Base-by-base conservation (phyloP, 2,329 filamentous ascomycete species). In the Monosporascus cannonballus region DNA sequence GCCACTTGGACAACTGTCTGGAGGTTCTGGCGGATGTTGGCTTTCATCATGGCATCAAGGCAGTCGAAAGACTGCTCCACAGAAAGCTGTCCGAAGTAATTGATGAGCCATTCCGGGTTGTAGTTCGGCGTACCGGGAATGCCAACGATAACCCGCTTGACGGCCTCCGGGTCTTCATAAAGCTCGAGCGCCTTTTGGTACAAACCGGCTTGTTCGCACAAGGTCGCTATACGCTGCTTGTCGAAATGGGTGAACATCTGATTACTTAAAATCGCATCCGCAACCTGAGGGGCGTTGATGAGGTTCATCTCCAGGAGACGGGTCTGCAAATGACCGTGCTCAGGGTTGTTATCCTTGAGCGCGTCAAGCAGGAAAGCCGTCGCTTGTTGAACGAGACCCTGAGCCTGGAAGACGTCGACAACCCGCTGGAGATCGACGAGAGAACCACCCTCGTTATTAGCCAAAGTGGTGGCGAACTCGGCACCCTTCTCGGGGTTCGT, bases 241-340 rank as follows among this genome's bases (percentile, higher is more conserved):
- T 99, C 94, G 66, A 96, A 99, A 74, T 99, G 85, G 0, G 91
- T 91, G 73, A 99, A 97, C 88, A 99, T 96, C 64, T 97, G 90
- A 65, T 99, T 99, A 60, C 93, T 90, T 41, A 99, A 83, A 61
- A 99, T 99, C 36, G 94, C 94, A 71, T 99, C 95, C 3, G 95
- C 94, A 51, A 99, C 95, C 71, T 97, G 94, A 49, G 94, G 94
- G 1, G 94, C 95, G 62, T 96, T 95, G 72, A 96, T 80, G 57
- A 99, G 75, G 72, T 99, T 99, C 92, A 99, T 97, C 78, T 99
- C 95, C 52, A 99, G 77, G 3, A 99, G 80, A 55, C 94, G 87
- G 22, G 95, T 99, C 73, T 99, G 94, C 39, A 99, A 79, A 61
- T 93, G 86, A 39, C 86, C 93, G 67, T 99, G 92, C 71, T 99